These are phyloP conservation scores for Pleurotus platypus DNA, from an alignment of 768 basidiomycete genomes.

Conservation along the genomic window DNA sequence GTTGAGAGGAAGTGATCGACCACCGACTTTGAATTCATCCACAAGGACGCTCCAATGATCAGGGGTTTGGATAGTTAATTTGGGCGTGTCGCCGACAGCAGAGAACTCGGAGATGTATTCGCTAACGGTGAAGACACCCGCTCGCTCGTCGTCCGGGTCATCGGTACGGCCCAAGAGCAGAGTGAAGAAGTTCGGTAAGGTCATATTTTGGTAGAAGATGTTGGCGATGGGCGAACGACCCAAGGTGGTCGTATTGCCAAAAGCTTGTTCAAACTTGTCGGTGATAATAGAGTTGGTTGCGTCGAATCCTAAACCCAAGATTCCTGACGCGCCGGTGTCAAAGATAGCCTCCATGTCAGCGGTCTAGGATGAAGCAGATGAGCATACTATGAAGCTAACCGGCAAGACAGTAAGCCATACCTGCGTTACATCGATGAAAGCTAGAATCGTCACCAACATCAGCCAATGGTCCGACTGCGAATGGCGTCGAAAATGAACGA, in stretches of 20 bases:
- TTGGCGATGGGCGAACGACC: constrained; percentile 60
- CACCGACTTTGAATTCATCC: constrained; percentile 60
- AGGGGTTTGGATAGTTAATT: constrained; percentile 48
- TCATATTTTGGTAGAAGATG: constrained; percentile 56
- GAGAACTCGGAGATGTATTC: constrained; percentile 49
- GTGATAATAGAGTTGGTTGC: neutral
- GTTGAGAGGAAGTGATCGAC: constrained; percentile 39
- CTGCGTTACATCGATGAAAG: neutral
- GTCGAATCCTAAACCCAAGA: constrained; percentile 6
- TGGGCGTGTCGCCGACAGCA: constrained; percentile 45
- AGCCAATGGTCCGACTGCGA: too few relatives aligned
- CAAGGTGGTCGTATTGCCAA: constrained; percentile 24
- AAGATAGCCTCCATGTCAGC: neutral
- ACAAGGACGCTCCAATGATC: constrained; percentile 46
- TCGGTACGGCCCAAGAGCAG: constrained; percentile 59
- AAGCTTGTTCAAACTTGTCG: constrained; percentile 38
- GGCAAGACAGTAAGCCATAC: neutral
- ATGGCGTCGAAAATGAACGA: too few relatives aligned
- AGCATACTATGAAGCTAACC: neutral
- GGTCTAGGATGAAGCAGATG: neutral
- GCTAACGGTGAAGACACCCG: constrained; percentile 62
- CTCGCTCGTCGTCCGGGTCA: constrained; percentile 47
- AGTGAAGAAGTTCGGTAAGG: constrained; percentile 59
- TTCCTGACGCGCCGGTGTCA: neutral
- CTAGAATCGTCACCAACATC: neutral